Conservation (phyloP, 345 rosid genomes). For the Iberis pinnata region DNA sequence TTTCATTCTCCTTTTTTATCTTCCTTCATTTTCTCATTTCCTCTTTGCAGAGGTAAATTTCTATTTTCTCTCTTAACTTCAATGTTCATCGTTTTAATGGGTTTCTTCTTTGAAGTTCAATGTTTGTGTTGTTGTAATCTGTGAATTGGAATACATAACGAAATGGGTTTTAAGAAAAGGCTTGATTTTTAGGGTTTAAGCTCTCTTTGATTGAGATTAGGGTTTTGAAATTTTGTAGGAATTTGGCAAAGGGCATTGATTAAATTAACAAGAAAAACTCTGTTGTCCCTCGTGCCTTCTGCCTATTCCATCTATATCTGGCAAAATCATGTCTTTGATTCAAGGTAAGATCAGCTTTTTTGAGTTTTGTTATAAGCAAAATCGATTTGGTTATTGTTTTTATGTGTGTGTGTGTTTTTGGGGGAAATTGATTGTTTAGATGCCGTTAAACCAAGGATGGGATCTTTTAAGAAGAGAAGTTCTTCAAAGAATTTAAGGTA, state of each 20-base stretch:
- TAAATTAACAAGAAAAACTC: slow-evolving; percentile 18
- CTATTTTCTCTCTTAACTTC: neutral
- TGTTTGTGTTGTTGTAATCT: neutral
- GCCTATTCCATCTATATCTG: slow-evolving; percentile 27
- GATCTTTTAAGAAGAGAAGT: slow-evolving; percentile 64
- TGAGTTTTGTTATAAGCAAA: slow-evolving; percentile 11
- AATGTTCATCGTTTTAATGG: neutral
- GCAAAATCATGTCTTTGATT: slow-evolving; percentile 36
- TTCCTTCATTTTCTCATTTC: slow-evolving; percentile 21
- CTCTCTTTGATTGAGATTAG: neutral
- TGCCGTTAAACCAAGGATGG: slow-evolving; percentile 44
- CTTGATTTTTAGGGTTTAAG: neutral
- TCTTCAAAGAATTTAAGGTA: slow-evolving; percentile 65
- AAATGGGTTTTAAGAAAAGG: too few relatives aligned
- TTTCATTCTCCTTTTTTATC: slow-evolving; percentile 20
- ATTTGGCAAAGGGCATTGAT: slow-evolving; percentile 36
- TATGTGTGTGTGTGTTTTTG: neutral
- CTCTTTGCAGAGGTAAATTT: slow-evolving; percentile 45
- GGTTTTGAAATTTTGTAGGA: slow-evolving; percentile 21
- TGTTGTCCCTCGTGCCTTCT: slow-evolving; percentile 36
- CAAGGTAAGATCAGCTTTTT: neutral
- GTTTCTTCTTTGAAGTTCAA: neutral
- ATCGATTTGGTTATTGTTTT: slow-evolving; percentile 7
- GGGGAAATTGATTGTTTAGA: slow-evolving; percentile 32
- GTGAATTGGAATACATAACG: neutral